Evolutionary conservation across 75 land plant species (phyloP), one percentile per base, ranked within the genome.

Genomic region (Pseudotsuga menziesii): DNA sequence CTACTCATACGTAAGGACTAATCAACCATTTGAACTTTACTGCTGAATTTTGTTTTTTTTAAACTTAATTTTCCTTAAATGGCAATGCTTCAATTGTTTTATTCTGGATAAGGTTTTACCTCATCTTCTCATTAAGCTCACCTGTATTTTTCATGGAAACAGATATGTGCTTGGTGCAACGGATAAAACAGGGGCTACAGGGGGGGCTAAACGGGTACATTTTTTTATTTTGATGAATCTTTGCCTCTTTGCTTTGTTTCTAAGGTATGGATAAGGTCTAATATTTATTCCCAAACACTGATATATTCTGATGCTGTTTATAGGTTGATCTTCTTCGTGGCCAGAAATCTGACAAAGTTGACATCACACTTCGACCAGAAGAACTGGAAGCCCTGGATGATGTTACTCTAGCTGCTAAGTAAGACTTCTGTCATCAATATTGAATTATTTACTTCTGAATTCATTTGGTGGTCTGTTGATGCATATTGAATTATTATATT

Each of bases 251-350:
- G 48, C 32, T 48, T 48, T 48, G 11, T 48, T 48, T 48, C 12
- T 48, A 48, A 48, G 11, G 11, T 48, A 2, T 48, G 54, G 9
- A 2, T 48, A 9, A 48, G 54, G 54, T 48, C 9, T 44, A 44
- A 44, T 44, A 44, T 44, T 44, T 44, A 39, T 7, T 36, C 44
- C 72, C 41, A 44, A 19, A 41, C 23, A 16, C 69, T 64, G 17
- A 32, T 36, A 17, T 64, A 5, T 17, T 64, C 69, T 16, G 36
- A 69, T 41, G 4, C 22, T n/a, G 20, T 69, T 60, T 39, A 23
- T 82, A 93, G 98, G 93, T 97, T 79, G 98, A 97, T 81, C 84
- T 94, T 75, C 86, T 97, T 58, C 90, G 88, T 59, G 94, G 96
- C 61, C 98, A 88, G 56, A 97, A 93, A 75, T 57, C 99, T 15